A percentile compares a stretch with the other conserved stretches of the same genome.
Evolutionary conservation across 1,139 yeast genomes (phyloP).

Genomic region (Geotrichum citri-aurantii): DNA sequence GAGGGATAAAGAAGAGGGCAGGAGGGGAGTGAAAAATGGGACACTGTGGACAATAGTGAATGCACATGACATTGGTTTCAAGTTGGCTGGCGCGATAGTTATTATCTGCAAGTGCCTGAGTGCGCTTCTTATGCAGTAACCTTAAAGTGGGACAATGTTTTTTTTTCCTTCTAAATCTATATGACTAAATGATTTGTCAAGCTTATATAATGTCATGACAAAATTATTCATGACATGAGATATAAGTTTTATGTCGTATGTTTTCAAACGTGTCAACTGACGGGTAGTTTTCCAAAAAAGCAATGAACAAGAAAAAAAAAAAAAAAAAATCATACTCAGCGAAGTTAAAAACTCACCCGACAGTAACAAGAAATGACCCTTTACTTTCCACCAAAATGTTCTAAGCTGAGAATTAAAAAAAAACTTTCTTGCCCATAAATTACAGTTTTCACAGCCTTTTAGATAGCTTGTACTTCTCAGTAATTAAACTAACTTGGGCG

Average conservation of each 20-base stretch:
- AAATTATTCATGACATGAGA: neutral
- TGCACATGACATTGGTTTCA: neutral
- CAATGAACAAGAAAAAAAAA: neutral
- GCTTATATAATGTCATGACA: neutral
- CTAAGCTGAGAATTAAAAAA: too few species aligned
- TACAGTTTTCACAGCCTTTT: neutral
- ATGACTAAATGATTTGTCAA: neutral
- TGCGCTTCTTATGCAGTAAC: neutral
- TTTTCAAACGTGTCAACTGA: too few species aligned
- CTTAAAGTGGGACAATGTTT: neutral
- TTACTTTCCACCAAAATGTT: neutral
- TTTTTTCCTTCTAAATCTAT: neutral
- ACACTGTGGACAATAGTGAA: neutral
- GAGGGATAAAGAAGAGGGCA: neutral
- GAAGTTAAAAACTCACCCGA: too few species aligned
- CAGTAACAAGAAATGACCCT: too few species aligned
- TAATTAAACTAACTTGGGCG: neutral
- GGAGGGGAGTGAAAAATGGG: neutral
- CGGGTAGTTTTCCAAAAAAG: neutral
- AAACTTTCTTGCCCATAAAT: neutral
- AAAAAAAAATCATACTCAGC: too few species aligned
- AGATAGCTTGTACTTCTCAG: neutral
- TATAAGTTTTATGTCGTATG: neutral
- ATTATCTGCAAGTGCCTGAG: neutral
- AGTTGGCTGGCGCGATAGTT: neutral